Evolutionary conservation across 2,329 filamentous ascomycete species (phyloP).

Genomic region (Botrytis porri): DNA sequence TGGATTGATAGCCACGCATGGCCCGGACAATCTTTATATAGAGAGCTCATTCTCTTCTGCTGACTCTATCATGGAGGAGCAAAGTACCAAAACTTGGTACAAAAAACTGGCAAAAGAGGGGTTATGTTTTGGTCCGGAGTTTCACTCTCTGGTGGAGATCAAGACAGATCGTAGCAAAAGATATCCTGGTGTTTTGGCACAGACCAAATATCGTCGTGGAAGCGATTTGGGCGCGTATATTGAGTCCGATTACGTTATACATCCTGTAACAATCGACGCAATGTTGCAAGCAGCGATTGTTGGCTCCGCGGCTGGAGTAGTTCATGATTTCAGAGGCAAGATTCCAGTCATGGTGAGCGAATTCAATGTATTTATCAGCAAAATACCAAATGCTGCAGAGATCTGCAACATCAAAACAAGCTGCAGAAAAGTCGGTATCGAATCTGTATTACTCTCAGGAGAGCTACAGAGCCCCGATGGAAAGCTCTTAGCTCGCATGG

Average conservation of each 20-base stretch:
- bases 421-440: conserved; percentile 19
- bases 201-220: conserved; percentile 19
- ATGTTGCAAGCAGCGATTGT: conserved; percentile 50
- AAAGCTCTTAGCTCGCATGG: conserved; percentile 15
- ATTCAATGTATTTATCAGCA: not conserved
- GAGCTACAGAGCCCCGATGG: conserved; percentile 15
- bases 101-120: conserved; percentile 2
- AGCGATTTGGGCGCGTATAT: not conserved
- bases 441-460: conserved; percentile 16
- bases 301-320: conserved; percentile 22
- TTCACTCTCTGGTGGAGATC: conserved; percentile 13
- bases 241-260: conserved; percentile 42
- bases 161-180: conserved; percentile 8
- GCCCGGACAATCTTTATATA: no score
- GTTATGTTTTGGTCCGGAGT: conserved; percentile 14
- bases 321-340: conserved; percentile 19
- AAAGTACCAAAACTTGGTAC: conserved; percentile 5
- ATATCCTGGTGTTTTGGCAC: conserved; percentile 9
- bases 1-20: conserved; percentile 18
- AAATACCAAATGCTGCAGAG: not conserved
- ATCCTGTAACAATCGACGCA: conserved; percentile 55
- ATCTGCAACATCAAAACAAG: conserved; percentile 18
- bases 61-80: not conserved
- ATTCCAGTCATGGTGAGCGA: conserved; percentile 21
- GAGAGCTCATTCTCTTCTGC: not conserved